Evolutionary conservation across 1,284 basidiomycete genomes (phyloP), one percentile per base, ranked within the genome.

Genomic region (Sutorius eximius): DNA sequence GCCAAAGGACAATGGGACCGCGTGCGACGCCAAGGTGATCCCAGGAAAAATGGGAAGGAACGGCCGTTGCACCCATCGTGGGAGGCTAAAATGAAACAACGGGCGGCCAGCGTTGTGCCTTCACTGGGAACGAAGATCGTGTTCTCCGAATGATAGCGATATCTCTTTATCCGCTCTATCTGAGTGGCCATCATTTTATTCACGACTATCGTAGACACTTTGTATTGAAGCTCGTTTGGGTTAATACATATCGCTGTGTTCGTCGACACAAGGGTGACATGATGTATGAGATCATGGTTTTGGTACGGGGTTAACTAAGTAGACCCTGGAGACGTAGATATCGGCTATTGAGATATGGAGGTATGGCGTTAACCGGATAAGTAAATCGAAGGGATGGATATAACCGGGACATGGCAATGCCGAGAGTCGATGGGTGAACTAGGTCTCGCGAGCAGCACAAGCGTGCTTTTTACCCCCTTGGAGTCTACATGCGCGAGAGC

Each of bases 61-160:
- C 77, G 73, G 58, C 76, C 81, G 30, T 61, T 95, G 53, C 95
- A 97, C 74, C 95, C 94, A 2, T 94, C 91, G 18, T 97, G 95
- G 94, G 91, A 91, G 72, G 94, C 94, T 5, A 96, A 95, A 73
- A 81, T 79, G 71, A 83, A 83, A 67, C 72, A 89, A 56, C 90
- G 89, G 69, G 76, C 73, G 50, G 75, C 73, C 16, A 73, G 73
- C 9, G 85, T 89, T 47, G 65, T 85, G 29, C 78, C 82, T 41
- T 75, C 83, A 52, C 81, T 82, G 68, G 86, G 86, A 34, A 86
- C 77, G 61, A 87, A 87, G 72, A 87, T 87, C 56, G 81, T 78
- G 54, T 89, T 89, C 59, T 73, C 53, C 27, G 38, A 49, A 20
- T 50, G 51, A 13, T 67, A 62, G 47, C 40, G 13, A 45, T 37